A percentile compares a stretch with the other conserved stretches of the same genome.
Conservation (phyloP, 2,329 filamentous ascomycete species). For the Microdochium bolleyi region DNA sequence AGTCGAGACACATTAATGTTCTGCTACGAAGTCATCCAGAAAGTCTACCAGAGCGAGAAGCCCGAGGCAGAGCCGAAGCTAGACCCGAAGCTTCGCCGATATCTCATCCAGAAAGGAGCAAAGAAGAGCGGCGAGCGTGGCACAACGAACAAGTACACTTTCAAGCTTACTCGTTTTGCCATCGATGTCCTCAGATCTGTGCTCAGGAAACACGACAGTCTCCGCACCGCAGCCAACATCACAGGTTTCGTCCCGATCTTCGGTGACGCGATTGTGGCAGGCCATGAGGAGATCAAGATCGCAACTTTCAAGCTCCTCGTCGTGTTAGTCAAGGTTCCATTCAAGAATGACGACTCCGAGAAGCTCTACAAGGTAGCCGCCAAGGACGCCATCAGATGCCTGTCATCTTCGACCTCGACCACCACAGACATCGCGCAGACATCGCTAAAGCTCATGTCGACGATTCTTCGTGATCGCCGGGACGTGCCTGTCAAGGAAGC, state of each 20-base stretch:
- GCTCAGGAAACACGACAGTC: slow-evolving; percentile 75
- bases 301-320: slow-evolving; percentile 79
- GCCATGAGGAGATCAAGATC: slow-evolving; percentile 88
- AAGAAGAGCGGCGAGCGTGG: slow-evolving; percentile 67
- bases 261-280: slow-evolving; percentile 75
- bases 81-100: slow-evolving; percentile 59
- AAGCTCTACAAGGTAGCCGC: slow-evolving; percentile 68
- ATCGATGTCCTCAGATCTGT: slow-evolving; percentile 79
- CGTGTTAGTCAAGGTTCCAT: slow-evolving; percentile 76
- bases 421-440: slow-evolving; percentile 81
- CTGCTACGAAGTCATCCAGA: slow-evolving; percentile 88
- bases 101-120: slow-evolving; percentile 71
- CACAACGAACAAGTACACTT: slow-evolving; percentile 68
- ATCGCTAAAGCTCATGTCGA: slow-evolving; percentile 78
- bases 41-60: slow-evolving; percentile 63
- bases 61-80: slow-evolving; percentile 43
- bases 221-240: slow-evolving; percentile 74
- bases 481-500: slow-evolving; percentile 71
- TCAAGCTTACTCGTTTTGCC: slow-evolving; percentile 83
- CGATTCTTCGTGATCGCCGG: slow-evolving; percentile 73
- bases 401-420: slow-evolving; percentile 70
- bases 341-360: slow-evolving; percentile 59
- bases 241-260: slow-evolving; percentile 81
- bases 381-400: slow-evolving; percentile 74
- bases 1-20: slow-evolving; percentile 83